Conservation (phyloP, 2,329 filamentous ascomycete genomes). For the Colletotrichum sp. region DNA sequence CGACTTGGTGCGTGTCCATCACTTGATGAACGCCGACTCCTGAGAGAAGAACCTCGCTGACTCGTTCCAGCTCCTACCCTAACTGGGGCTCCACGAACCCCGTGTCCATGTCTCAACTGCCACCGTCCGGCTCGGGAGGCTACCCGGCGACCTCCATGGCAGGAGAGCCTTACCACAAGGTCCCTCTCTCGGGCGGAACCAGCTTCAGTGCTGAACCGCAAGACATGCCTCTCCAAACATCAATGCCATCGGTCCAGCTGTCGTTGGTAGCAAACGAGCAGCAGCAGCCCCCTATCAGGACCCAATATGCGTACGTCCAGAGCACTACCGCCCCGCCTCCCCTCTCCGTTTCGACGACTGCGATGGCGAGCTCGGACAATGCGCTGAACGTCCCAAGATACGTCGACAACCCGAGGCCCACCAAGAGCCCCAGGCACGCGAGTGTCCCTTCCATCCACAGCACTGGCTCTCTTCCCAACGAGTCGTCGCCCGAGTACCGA, state of each 20-base stretch:
- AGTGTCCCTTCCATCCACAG: conserved; percentile 61
- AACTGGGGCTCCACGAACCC: conserved; percentile 56
- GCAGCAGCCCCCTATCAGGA: conserved; percentile 51
- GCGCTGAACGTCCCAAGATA: conserved; percentile 61
- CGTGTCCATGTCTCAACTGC: conserved; percentile 53
- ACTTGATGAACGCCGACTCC: background rate
- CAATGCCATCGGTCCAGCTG: conserved; percentile 60
- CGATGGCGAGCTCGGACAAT: conserved; percentile 41
- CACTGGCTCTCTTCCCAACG: conserved; percentile 52
- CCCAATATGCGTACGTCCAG: conserved; percentile 61
- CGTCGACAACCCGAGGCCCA: conserved; percentile 60
- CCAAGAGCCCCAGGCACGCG: conserved; percentile 61
- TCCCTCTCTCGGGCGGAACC: conserved; percentile 53
- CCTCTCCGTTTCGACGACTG: conserved; percentile 48
- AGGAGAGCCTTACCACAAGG: conserved; percentile 57
- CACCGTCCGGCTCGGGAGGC: conserved; percentile 47
- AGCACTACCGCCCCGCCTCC: conserved; percentile 56
- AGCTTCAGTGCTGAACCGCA: conserved; percentile 57
- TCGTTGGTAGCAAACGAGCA: conserved; percentile 55
- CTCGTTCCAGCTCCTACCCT: conserved; percentile 56
- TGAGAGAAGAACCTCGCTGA: background rate
- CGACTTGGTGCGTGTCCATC: background rate
- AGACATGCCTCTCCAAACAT: conserved; percentile 58
- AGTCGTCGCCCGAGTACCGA: conserved; percentile 59
- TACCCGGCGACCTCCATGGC: conserved; percentile 59